Conservation (phyloP, 306 rosid species). For the Clitoria ternatea region DNA sequence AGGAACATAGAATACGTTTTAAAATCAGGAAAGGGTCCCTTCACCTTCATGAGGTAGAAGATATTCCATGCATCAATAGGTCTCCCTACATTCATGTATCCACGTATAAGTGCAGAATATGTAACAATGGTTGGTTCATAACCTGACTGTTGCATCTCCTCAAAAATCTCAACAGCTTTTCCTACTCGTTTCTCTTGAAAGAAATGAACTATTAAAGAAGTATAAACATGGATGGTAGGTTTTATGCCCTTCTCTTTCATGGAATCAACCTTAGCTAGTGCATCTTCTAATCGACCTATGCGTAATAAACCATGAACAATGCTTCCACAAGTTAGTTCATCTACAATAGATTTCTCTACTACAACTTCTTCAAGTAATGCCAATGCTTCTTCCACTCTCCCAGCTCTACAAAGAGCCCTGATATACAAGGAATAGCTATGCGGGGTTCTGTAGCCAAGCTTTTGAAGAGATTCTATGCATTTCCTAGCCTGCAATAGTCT, state of each 20-base stretch:
- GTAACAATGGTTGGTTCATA: constrained; percentile 69
- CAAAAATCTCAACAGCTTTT: constrained; percentile 50
- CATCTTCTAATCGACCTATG: constrained; percentile 58
- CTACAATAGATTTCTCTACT: constrained; percentile 39
- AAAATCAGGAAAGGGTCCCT: constrained; percentile 86
- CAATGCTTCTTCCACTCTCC: constrained; percentile 71
- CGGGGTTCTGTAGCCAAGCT: constrained; percentile 48
- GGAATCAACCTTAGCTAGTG: constrained; percentile 55
- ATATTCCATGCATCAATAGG: constrained; percentile 64
- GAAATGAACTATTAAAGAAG: constrained; percentile 69
- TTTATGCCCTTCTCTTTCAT: constrained; percentile 60
- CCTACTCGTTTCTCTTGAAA: constrained; percentile 53
- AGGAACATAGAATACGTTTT: constrained; percentile 73
- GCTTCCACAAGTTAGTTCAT: constrained; percentile 71
- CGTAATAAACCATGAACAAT: constrained; percentile 68
- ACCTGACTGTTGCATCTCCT: constrained; percentile 62
- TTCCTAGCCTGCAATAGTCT: constrained; percentile 52
- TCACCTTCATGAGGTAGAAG: constrained; percentile 55
- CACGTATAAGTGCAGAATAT: constrained; percentile 62
- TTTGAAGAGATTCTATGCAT: constrained; percentile 59
- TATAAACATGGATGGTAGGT: constrained; percentile 73
- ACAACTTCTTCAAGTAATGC: constrained; percentile 41
- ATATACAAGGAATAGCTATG: constrained; percentile 54
- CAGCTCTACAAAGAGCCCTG: constrained; percentile 74
- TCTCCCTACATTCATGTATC: constrained; percentile 66